Conservation (phyloP, 331 rosid genomes). For the Acacia pycnantha region DNA sequence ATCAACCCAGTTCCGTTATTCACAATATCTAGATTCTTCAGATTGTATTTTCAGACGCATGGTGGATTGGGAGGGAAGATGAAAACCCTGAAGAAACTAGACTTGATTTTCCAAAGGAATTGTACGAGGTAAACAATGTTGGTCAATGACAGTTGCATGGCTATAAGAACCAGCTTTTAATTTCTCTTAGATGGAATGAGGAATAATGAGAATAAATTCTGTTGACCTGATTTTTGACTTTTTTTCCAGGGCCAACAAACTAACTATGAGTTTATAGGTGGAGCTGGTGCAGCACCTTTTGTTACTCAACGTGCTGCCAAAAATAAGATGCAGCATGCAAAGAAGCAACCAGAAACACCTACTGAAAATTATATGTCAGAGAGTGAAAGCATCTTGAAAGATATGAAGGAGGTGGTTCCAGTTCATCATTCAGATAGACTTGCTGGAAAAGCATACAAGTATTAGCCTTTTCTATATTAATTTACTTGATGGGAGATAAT, state of each 20-base stretch:
- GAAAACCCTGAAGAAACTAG: constrained; percentile 8
- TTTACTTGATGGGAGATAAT: neutral
- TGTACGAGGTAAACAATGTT: neutral
- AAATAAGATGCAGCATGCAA: neutral
- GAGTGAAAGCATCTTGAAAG: neutral
- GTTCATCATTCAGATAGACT: neutral
- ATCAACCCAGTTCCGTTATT: neutral
- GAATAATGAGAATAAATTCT: neutral
- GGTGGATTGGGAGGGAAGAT: neutral
- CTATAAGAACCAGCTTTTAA: neutral
- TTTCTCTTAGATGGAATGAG: neutral
- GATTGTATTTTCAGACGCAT: neutral
- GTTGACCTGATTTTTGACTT: neutral
- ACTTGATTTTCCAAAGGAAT: neutral
- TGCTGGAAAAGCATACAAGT: neutral
- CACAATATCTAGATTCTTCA: neutral
- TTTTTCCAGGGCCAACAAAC: neutral
- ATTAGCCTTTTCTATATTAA: neutral
- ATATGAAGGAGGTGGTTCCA: neutral
- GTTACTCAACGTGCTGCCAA: neutral
- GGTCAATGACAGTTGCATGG: neutral
- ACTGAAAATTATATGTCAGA: neutral
- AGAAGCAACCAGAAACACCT: neutral
- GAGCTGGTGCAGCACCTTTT: neutral
- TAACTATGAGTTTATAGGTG: neutral